phyloP scores from a whole-genome alignment of 1,284 basidiomycete species.

The Prillingera fragicola region DNA sequence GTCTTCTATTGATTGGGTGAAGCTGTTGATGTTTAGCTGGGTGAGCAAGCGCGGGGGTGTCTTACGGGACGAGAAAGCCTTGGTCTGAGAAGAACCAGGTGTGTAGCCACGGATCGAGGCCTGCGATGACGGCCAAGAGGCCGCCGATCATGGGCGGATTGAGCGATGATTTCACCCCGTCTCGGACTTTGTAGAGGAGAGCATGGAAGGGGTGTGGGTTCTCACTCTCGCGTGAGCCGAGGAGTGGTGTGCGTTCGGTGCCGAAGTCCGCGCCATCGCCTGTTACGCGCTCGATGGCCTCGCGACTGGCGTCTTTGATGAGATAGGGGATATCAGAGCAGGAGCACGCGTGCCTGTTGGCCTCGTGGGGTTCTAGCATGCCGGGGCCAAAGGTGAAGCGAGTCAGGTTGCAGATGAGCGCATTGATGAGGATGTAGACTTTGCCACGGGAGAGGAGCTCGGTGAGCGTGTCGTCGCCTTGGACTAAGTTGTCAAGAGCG shows the following conservation, averaged over 20 bases:
- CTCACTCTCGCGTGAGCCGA: no score
- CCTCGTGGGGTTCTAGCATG: constrained; percentile 17
- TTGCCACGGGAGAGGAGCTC: constrained; percentile 29
- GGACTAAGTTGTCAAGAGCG: constrained; percentile 31
- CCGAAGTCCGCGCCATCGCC: no score
- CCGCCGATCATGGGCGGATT: constrained; percentile 41
- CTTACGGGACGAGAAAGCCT: constrained; percentile 25
- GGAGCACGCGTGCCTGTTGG: constrained; percentile 18
- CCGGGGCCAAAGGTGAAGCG: constrained; percentile 16
- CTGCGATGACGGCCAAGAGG: constrained; percentile 31
- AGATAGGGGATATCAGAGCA: constrained; percentile 22
- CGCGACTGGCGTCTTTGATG: constrained; percentile 13
- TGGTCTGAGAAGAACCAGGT: constrained; percentile 30
- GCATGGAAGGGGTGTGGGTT: no score
- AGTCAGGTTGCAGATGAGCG: constrained; percentile 34
- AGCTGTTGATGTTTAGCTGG: constrained; percentile 8
- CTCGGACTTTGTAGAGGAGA: no score
- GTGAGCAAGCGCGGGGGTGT: not conserved
- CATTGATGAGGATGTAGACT: constrained; percentile 42
- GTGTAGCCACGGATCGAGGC: constrained; percentile 34
- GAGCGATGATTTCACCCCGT: no score
- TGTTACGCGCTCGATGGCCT: no score
- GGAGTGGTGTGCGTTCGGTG: no score
- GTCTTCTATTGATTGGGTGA: constrained; percentile 28
- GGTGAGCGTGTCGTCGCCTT: constrained; percentile 19